Percentiles rank a stretch among this genome's conserved stretches.
These are phyloP conservation scores for Alternaria triticimaculans DNA, from an alignment of 2,329 filamentous ascomycete genomes.

Conservation along the genomic window DNA sequence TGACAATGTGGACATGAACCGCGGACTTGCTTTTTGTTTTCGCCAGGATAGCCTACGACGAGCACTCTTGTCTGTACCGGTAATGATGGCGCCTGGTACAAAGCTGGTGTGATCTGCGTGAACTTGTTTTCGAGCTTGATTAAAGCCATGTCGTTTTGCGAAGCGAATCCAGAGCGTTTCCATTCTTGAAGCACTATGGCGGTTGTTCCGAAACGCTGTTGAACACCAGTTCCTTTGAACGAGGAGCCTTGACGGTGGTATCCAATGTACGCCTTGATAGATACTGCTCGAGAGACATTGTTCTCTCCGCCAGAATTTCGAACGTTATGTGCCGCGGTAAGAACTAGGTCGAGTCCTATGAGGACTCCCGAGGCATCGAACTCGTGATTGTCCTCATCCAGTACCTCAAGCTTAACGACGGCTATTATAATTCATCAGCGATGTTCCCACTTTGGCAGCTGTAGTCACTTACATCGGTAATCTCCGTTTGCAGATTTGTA, in stretches of 20 bases:
- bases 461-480: too few species aligned
- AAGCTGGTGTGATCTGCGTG: not conserved
- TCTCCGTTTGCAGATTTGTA: too few species aligned
- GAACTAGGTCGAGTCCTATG: not conserved
- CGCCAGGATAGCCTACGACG: not conserved
- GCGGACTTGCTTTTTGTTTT: not conserved
- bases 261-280: not conserved
- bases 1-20: not conserved
- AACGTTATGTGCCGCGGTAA: not conserved
- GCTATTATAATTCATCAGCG: not conserved
- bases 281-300: not conserved
- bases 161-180: not conserved
- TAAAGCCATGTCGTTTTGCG: not conserved
- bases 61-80: not conserved
- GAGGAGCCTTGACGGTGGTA: not conserved
- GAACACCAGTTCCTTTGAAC: not conserved
- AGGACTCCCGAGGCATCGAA: not conserved
- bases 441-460: not conserved
- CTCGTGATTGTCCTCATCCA: not conserved
- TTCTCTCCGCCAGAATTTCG: accelerated
- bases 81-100: not conserved
- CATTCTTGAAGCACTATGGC: not conserved
- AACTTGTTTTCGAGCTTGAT: not conserved
- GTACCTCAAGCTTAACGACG: not conserved
- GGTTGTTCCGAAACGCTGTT: accelerated